Conservation (phyloP, 2,329 filamentous ascomycete genomes). For the Cercospora nicotianae region DNA sequence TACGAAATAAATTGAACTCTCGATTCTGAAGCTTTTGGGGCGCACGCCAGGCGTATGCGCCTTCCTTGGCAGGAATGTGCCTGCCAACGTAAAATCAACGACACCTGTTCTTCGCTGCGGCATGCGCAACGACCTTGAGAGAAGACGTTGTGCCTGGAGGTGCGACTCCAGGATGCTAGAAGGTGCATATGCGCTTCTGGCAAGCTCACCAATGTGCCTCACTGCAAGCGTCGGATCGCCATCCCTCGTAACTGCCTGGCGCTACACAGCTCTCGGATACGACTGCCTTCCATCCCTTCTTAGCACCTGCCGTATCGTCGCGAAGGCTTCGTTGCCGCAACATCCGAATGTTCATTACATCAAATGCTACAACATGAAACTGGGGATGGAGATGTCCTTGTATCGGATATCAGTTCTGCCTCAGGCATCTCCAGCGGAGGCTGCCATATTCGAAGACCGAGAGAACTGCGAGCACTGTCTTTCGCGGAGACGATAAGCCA, state of each 20-base stretch:
- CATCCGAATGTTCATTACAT: neutral
- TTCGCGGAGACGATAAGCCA: neutral
- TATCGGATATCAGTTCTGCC: neutral
- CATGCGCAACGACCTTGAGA: neutral
- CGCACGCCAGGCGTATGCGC: neutral
- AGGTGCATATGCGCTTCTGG: neutral
- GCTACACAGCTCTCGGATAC: neutral
- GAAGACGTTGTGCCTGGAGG: neutral
- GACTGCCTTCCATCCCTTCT: neutral
- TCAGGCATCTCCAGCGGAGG: neutral
- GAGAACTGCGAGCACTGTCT: neutral
- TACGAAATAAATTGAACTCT: neutral
- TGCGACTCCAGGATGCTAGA: neutral
- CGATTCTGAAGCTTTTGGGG: neutral
- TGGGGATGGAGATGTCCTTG: too few relatives aligned
- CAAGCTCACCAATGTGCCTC: neutral
- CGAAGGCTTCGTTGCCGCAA: neutral
- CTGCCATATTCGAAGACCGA: neutral
- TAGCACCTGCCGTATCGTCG: neutral
- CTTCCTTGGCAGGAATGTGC: constrained; percentile 11
- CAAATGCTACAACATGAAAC: neutral
- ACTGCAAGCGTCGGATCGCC: neutral
- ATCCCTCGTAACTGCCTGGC: neutral
- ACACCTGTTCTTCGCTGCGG: neutral
- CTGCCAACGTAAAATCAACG: constrained; percentile 11